A percentile compares a stretch with the other conserved stretches of the same genome.
phyloP scores from a whole-genome alignment of 805 yeast genomes.

The Lachancea meyersii region DNA sequence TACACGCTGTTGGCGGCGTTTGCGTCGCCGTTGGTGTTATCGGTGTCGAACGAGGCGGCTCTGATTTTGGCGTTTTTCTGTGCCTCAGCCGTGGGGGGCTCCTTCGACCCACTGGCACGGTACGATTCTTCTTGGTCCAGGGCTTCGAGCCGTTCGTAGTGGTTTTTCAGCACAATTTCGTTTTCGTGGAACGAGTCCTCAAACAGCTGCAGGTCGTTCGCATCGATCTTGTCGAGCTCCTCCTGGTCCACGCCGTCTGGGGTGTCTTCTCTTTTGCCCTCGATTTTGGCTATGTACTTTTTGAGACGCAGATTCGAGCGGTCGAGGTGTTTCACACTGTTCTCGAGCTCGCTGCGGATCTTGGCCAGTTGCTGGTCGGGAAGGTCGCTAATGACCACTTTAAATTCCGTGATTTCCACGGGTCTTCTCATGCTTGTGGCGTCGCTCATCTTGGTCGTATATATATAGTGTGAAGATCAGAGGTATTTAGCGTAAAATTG shows the following conservation, averaged over 20 bases:
- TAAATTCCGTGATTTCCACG: slow-evolving; percentile 42
- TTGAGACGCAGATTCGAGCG: slow-evolving; percentile 47
- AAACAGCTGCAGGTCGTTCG: slow-evolving; percentile 46
- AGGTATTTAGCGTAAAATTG: no score
- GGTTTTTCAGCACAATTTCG: slow-evolving; percentile 46
- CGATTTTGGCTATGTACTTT: slow-evolving; percentile 36
- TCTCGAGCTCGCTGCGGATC: slow-evolving; percentile 32
- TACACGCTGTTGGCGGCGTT: slow-evolving; percentile 34
- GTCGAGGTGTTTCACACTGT: slow-evolving; percentile 41
- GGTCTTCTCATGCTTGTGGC: slow-evolving; percentile 32
- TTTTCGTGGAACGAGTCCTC: slow-evolving; percentile 54
- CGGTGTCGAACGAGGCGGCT: slow-evolving; percentile 27
- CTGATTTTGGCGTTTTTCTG: not conserved
- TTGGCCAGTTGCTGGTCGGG: slow-evolving; percentile 39
- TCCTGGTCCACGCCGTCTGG: slow-evolving; percentile 16
- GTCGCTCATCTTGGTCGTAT: slow-evolving; percentile 7
- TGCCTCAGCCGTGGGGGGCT: slow-evolving; percentile 6
- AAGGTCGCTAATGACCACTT: slow-evolving; percentile 46
- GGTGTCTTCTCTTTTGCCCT: slow-evolving; percentile 17
- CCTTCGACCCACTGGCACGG: slow-evolving; percentile 30
- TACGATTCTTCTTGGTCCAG: slow-evolving; percentile 43
- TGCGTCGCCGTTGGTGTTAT: slow-evolving; percentile 34
- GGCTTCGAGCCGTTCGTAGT: slow-evolving; percentile 40
- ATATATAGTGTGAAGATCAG: no score
- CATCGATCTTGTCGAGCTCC: slow-evolving; percentile 30